These are phyloP conservation scores for Eimeria brunetti DNA, from an alignment of 169 alveolate genomes.

Conservation along the genomic window DNA sequence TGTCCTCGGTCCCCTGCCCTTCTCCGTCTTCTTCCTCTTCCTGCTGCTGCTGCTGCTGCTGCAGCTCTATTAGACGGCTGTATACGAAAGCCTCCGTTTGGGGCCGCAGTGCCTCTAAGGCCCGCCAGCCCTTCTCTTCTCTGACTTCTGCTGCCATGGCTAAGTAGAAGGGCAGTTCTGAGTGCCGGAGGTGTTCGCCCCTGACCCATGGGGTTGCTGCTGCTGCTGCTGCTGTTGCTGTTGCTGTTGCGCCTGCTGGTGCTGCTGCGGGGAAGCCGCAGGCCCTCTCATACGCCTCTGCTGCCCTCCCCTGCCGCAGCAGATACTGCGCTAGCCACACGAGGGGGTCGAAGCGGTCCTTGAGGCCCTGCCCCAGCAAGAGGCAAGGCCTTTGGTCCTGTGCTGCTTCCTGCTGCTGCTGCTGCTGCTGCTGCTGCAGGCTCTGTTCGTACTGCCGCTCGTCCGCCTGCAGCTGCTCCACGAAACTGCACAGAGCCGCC, in stretches of 20 bases:
- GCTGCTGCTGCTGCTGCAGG: slow-evolving; percentile 48
- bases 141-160: neutral
- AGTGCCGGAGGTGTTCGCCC: slow-evolving; percentile 16
- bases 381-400: neutral
- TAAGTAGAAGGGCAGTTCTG: neutral
- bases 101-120: slow-evolving; percentile 32
- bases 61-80: neutral
- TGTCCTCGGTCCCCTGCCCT: neutral
- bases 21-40: neutral
- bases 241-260: neutral
- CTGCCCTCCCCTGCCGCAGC: slow-evolving; percentile 45
- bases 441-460: slow-evolving; percentile 28
- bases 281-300: slow-evolving; percentile 15
- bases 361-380: slow-evolving; percentile 24
- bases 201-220: neutral
- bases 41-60: slow-evolving; percentile 37
- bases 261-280: neutral
- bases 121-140: slow-evolving; percentile 52
- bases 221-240: slow-evolving; percentile 19
- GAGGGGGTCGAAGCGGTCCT: slow-evolving; percentile 37
- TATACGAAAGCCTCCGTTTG: neutral
- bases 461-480: slow-evolving; percentile 51
- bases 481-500: slow-evolving; percentile 42
- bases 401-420: neutral
- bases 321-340: slow-evolving; percentile 59